Evolutionary conservation across 352 stramenopile genomes (phyloP).

Genomic region (Phytophthora pseudosyringae): DNA sequence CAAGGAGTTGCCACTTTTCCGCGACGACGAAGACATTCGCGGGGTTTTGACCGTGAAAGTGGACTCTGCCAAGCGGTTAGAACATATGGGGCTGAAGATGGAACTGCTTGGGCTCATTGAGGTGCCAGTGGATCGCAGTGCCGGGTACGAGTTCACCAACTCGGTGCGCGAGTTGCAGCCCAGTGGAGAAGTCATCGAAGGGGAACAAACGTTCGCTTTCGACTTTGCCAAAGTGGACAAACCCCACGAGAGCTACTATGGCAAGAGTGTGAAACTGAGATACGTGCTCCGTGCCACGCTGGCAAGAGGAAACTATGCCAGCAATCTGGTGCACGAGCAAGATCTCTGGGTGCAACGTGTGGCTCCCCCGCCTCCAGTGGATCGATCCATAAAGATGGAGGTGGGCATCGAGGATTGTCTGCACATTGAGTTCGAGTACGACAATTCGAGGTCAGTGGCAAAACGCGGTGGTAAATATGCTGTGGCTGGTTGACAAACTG

Average conservation of each 20-base stretch:
- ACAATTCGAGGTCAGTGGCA: constrained; percentile 92
- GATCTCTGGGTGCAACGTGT: constrained; percentile 94
- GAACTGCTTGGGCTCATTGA: constrained; percentile 96
- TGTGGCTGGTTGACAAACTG: constrained; percentile 1
- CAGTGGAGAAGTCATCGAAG: constrained; percentile 67
- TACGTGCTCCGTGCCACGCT: constrained; percentile 97
- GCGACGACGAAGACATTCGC: constrained; percentile 59
- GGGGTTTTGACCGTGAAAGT: constrained; percentile 78
- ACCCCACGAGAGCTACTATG: constrained; percentile 97
- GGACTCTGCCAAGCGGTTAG: constrained; percentile 91
- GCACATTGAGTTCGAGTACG: constrained; percentile 99
- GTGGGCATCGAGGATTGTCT: constrained; percentile 99
- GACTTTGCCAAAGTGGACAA: constrained; percentile 95
- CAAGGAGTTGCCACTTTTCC: constrained; percentile 60
- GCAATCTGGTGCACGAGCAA: constrained; percentile 92
- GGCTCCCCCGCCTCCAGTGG: constrained; percentile 66
- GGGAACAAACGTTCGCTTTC: constrained; percentile 86
- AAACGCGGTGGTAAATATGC: background rate
- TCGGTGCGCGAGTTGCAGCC: constrained; percentile 91
- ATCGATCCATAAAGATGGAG: constrained; percentile 98
- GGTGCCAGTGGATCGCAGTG: constrained; percentile 78
- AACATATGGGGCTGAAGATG: constrained; percentile 97
- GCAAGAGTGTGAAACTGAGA: constrained; percentile 94
- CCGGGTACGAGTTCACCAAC: constrained; percentile 93
- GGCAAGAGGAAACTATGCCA: constrained; percentile 89